Conservation (phyloP, 768 basidiomycete genomes). For the Boletus eberwhitei region DNA sequence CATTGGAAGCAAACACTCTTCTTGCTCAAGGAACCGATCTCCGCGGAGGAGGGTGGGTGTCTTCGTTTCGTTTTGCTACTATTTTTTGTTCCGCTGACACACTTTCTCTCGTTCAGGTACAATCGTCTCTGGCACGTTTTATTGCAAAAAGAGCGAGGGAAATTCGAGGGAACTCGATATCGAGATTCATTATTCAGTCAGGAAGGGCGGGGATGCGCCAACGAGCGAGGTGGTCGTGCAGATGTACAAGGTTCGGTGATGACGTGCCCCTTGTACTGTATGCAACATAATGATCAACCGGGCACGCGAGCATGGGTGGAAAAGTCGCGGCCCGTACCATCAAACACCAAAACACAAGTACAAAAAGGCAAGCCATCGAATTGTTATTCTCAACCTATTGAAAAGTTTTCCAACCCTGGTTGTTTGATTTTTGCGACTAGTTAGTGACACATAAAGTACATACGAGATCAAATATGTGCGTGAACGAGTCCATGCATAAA, state of each 20-base stretch:
- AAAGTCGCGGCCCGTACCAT: too few species aligned
- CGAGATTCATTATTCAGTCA: constrained; percentile 76
- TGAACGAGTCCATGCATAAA: not conserved
- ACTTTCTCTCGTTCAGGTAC: constrained; percentile 47
- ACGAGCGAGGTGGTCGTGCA: constrained; percentile 57
- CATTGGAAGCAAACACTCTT: constrained; percentile 98
- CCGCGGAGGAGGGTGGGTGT: constrained; percentile 66
- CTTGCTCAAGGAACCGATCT: constrained; percentile 74
- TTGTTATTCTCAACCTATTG: too few species aligned
- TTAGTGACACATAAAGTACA: constrained; percentile 12
- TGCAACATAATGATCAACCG: not conserved
- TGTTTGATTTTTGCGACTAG: not conserved
- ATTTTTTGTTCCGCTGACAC: not conserved
- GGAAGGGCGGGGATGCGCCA: constrained; percentile 35
- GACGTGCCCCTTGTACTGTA: not conserved
- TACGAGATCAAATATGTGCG: not conserved
- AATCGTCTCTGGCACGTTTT: constrained; percentile 73
- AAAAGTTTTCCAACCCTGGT: too few species aligned
- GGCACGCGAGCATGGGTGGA: not conserved
- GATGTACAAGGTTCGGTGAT: constrained; percentile 72
- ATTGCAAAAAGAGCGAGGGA: constrained; percentile 70
- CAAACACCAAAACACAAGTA: too few species aligned
- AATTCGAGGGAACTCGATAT: constrained; percentile 90
- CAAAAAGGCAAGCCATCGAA: too few species aligned
- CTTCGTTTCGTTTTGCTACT: not conserved